Percentiles rank a stretch among this genome's conserved stretches.
These are phyloP conservation scores for Sequoia sempervirens DNA, from an alignment of 75 land plant genomes.

Conservation along the genomic window DNA sequence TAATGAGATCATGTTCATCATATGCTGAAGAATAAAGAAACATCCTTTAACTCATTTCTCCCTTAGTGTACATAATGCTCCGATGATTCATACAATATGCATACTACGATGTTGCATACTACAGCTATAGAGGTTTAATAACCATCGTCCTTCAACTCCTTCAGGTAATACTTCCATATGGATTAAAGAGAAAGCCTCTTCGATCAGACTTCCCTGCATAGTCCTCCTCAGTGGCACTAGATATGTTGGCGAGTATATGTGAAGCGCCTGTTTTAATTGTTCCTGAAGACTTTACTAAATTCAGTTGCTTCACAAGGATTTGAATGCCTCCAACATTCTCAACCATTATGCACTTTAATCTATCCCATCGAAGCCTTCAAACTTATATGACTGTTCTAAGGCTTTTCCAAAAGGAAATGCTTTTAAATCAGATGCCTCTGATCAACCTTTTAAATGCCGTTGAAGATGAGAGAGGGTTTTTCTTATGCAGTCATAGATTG, in stretches of 20 bases:
- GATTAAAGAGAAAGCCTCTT: too few species aligned
- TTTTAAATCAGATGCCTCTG: conserved; percentile 8
- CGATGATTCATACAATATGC: too few species aligned
- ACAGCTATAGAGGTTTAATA: too few species aligned
- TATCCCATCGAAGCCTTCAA: too few species aligned
- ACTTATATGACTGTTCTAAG: background rate
- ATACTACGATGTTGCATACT: too few species aligned
- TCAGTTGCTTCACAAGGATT: conserved; percentile 25
- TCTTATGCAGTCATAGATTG: conserved; percentile 32
- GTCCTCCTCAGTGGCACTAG: conserved; percentile 9
- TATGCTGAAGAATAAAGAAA: too few species aligned
- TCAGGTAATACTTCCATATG: too few species aligned
- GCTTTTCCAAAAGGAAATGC: conserved; percentile 14
- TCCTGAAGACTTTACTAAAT: conserved; percentile 8
- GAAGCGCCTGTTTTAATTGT: conserved; percentile 21
- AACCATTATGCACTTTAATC: conserved; percentile 18
- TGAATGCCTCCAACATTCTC: conserved; percentile 18
- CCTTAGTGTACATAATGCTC: too few species aligned
- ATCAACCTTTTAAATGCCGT: conserved; percentile 9
- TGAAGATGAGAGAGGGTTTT: conserved; percentile 10
- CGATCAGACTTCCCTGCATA: conserved; percentile 11
- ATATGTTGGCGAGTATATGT: conserved; percentile 18
- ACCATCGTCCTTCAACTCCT: too few species aligned
- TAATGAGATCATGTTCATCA: too few species aligned
- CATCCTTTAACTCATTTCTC: too few species aligned